Base-by-base conservation (phyloP, 257 asterid genomes). In the Thymus mandschuricus region DNA sequence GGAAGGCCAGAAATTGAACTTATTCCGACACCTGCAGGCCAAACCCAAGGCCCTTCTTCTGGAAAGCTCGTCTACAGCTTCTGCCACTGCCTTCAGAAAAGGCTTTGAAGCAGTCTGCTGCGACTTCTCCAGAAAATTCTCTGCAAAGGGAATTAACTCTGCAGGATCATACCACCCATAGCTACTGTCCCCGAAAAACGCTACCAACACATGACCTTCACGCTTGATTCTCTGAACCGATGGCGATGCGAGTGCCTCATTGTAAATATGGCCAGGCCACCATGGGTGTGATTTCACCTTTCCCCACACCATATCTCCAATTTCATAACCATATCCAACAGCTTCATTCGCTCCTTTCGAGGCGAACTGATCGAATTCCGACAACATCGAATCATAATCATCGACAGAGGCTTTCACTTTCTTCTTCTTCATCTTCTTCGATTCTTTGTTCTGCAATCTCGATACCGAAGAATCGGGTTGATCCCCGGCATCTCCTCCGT, bases 291-390 rank as follows among this genome's bases (percentile, higher is more conserved):
- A 92, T 75, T 90, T 90, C 78, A 92, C 98, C 68, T 90, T 90
- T 29, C 98, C 97, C 98, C 98, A 92, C 38, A 92, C 97, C 97
- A 92, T 88, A 75, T 92, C 97, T 5, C 97, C 98, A 41, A 90
- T 77, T 70, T 83, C 88, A 69, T 79, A 90, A 12, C 89, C 98
- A 76, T 69, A 78, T 31, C 96, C 95, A 63, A 88, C 92, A 31
- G 81, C 70, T 59, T 79, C 91, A 38, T 71, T 69, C 28, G 64
- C 79, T 48, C 78, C 87, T 70, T 71, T 83, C 5, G 81, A 78
- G 0, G 91, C 92, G 46, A 72, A 88, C 27, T 83, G 86, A 60
- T 92, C 96, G 62, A 92, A 86, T 75, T 80, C 95, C n/a, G 89
- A 84, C 51, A 92, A 79, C 74, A 86, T 54, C 2, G 74, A 66